A percentile compares a stretch with the other conserved stretches of the same genome.
phyloP scores from a whole-genome alignment of 306 rosid genomes.

The Rosa rugosa region DNA sequence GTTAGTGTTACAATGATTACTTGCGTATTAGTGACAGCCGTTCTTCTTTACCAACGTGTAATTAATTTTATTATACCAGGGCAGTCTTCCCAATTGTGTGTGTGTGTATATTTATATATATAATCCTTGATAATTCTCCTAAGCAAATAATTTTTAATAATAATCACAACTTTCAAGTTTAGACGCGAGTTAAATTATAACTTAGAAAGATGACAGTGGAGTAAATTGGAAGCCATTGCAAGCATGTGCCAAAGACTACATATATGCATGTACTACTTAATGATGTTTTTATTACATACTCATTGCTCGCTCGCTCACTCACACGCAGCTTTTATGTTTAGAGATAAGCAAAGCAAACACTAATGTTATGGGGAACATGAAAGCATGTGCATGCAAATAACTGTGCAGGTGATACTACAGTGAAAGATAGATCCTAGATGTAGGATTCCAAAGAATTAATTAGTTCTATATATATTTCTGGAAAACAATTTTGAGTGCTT shows the following conservation, averaged over 20 bases:
- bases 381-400: constrained; percentile 51
- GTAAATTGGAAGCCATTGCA: constrained; percentile 64
- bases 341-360: constrained; percentile 20
- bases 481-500: not conserved
- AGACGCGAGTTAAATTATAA: constrained; percentile 20
- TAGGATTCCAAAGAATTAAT: not conserved
- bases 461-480: not conserved
- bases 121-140: constrained; percentile 30
- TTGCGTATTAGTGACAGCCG: constrained; percentile 26
- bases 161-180: constrained; percentile 33
- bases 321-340: constrained; percentile 20
- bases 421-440: not conserved
- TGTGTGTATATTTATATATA: not conserved
- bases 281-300: constrained; percentile 6
- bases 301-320: not conserved
- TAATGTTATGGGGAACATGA: constrained; percentile 49
- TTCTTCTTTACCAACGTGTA: constrained; percentile 24
- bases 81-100: too few species aligned
- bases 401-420: not conserved
- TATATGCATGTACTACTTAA: constrained; percentile 5
- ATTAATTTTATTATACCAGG: too few species aligned
- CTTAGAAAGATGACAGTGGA: constrained; percentile 36
- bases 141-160: not conserved
- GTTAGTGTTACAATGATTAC: constrained; percentile 35
- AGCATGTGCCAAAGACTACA: constrained; percentile 55